phyloP scores from a whole-genome alignment of 208 protist species.

The Trypanosoma lewisi region DNA sequence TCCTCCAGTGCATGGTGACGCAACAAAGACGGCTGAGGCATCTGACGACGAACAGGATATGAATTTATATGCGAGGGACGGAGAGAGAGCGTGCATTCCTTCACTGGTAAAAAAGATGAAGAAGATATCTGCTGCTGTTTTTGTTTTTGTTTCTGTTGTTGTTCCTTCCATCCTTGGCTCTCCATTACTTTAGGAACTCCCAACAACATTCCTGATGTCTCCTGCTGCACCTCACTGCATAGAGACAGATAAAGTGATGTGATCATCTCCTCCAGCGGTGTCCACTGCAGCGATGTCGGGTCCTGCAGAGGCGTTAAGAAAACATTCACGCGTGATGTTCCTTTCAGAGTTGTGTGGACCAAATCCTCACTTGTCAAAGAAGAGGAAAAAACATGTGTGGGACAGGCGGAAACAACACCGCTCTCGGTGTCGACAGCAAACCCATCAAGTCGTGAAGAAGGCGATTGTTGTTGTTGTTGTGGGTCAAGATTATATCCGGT shows the following conservation, averaged over 20 bases:
- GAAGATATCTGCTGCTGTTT: not conserved
- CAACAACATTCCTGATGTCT: not conserved
- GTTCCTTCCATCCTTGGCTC: not conserved
- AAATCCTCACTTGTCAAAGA: conserved; percentile 9
- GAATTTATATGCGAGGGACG: conserved; percentile 47
- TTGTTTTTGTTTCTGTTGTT: not conserved
- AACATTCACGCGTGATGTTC: conserved; percentile 37
- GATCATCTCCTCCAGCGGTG: conserved; percentile 61
- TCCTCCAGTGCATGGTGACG: conserved; percentile 49
- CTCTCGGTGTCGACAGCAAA: not conserved
- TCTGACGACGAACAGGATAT: conserved; percentile 59
- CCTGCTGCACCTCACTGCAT: conserved; percentile 10
- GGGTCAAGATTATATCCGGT: conserved; percentile 4
- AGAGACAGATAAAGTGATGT: conserved; percentile 45
- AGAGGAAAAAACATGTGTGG: not conserved
- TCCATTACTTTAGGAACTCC: not conserved
- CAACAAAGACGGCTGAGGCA: conserved; percentile 32
- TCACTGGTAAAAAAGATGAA: not conserved
- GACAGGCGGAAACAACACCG: not conserved
- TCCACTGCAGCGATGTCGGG: conserved; percentile 39
- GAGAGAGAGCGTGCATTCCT: conserved; percentile 14
- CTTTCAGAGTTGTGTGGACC: not conserved
- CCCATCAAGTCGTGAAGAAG: not conserved
- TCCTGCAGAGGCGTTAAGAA: conserved; percentile 65
- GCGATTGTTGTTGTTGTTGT: not conserved